A percentile compares a stretch with the other conserved stretches of the same genome.
Evolutionary conservation across 2,329 filamentous ascomycete genomes (phyloP).

Genomic region (Curvularia verruculosa): DNA sequence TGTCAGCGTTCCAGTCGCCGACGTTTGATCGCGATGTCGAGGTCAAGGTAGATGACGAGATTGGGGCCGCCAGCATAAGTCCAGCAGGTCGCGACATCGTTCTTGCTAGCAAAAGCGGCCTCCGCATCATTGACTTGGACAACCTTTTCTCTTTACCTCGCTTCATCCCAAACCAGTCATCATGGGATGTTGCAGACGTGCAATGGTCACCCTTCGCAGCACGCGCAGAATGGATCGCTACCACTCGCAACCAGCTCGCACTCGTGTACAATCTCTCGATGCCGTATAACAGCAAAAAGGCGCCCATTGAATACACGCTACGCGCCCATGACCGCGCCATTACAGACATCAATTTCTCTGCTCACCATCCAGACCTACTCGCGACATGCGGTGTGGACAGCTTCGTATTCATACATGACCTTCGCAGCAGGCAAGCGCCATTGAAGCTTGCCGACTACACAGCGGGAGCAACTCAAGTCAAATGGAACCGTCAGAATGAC

Average conservation of each 20-base stretch:
- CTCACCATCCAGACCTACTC: constrained; percentile 85
- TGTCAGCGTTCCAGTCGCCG: constrained; percentile 77
- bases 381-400: constrained; percentile 93
- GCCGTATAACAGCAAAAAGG: constrained; percentile 63
- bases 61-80: constrained; percentile 91
- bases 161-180: constrained; percentile 81
- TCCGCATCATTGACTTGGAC: constrained; percentile 91
- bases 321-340: constrained; percentile 87
- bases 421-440: constrained; percentile 60
- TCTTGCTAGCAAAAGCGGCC: constrained; percentile 80
- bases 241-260: constrained; percentile 92
- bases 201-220: constrained; percentile 95
- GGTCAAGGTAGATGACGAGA: constrained; percentile 76
- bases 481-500: constrained; percentile 88
- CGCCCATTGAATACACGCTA: constrained; percentile 86
- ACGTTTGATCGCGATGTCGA: constrained; percentile 86
- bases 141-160: constrained; percentile 86
- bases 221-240: constrained; percentile 91
- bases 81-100: constrained; percentile 90
- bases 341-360: constrained; percentile 95
- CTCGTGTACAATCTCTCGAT: constrained; percentile 85
- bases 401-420: constrained; percentile 91
- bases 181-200: constrained; percentile 95
- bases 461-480: constrained; percentile 91
- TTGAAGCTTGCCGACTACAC: constrained; percentile 83